These are phyloP conservation scores for Ilyonectria destructans DNA, from an alignment of 2,329 filamentous ascomycete genomes.

Conservation along the genomic window DNA sequence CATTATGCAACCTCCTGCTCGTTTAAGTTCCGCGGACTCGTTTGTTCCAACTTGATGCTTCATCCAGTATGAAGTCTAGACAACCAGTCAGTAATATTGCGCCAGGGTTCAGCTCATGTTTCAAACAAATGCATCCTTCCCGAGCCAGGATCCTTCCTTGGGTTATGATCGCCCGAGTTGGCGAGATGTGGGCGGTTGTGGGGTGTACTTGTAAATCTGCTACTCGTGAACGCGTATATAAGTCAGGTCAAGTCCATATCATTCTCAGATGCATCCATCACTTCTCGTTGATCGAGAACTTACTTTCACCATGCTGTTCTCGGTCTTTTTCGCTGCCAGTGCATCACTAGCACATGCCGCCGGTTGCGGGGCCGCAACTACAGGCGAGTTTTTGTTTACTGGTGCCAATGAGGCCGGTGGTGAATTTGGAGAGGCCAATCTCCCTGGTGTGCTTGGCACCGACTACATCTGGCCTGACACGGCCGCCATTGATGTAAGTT, in stretches of 20 bases:
- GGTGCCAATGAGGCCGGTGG: conserved; percentile 66
- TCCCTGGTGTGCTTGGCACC: conserved; percentile 72
- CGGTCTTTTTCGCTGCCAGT: background rate
- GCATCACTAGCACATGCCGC: background rate
- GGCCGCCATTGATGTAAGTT: conserved; percentile 59
- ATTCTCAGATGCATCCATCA: conserved; percentile 5
- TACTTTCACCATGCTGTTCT: conserved; percentile 12
- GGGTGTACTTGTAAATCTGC: conserved; percentile 11
- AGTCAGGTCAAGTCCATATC: background rate
- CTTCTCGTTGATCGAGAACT: conserved; percentile 26
- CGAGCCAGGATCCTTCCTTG: background rate
- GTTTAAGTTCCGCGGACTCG: background rate
- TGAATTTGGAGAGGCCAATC: conserved; percentile 72
- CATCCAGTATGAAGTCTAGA: background rate
- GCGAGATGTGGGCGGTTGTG: conserved; percentile 22
- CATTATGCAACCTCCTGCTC: background rate
- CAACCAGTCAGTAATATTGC: too few species aligned
- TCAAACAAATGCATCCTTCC: conserved; percentile 1
- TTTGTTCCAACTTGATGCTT: background rate
- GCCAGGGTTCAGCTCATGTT: background rate
- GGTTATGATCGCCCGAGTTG: conserved; percentile 10
- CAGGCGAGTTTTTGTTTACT: conserved; percentile 44
- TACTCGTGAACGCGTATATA: conserved; percentile 8
- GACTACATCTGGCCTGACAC: conserved; percentile 76
- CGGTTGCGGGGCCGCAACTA: background rate